Conservation (phyloP, 441 rosid species). For the Erysimum pusillum region DNA sequence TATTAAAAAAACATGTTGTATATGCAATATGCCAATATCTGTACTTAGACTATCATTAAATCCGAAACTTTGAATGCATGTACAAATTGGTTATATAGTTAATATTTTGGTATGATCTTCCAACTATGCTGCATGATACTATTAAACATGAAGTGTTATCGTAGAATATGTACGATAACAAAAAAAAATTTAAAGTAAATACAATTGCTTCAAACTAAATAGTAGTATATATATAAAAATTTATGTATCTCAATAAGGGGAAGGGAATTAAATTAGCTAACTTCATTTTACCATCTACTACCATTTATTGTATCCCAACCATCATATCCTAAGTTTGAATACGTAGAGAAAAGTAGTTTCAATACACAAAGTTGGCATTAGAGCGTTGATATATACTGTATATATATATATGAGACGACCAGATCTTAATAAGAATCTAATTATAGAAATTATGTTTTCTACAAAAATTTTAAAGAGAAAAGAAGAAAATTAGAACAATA, state of each 20-base stretch:
- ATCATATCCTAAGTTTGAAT: neutral
- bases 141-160: neutral
- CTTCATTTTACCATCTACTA: neutral
- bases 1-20: neutral
- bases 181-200: neutral
- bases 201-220: neutral
- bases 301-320: conserved; percentile 7
- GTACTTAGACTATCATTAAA: neutral
- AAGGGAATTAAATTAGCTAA: neutral
- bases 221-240: neutral
- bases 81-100: neutral
- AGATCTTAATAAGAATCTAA: conserved; percentile 31
- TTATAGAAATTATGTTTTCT: conserved; percentile 11
- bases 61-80: conserved; percentile 2
- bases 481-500: conserved; percentile 8
- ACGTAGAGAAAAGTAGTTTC: neutral
- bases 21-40: too few relatives aligned
- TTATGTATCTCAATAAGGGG: neutral
- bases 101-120: neutral
- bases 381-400: neutral
- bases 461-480: neutral
- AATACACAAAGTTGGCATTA: conserved; percentile 4
- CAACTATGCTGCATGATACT: neutral
- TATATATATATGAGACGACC: conserved; percentile 1
- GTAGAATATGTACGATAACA: too few relatives aligned